A percentile compares a stretch with the other conserved stretches of the same genome.
Evolutionary conservation across 352 stramenopile genomes (phyloP).

Genomic region (Globisporangium echinulatum): DNA sequence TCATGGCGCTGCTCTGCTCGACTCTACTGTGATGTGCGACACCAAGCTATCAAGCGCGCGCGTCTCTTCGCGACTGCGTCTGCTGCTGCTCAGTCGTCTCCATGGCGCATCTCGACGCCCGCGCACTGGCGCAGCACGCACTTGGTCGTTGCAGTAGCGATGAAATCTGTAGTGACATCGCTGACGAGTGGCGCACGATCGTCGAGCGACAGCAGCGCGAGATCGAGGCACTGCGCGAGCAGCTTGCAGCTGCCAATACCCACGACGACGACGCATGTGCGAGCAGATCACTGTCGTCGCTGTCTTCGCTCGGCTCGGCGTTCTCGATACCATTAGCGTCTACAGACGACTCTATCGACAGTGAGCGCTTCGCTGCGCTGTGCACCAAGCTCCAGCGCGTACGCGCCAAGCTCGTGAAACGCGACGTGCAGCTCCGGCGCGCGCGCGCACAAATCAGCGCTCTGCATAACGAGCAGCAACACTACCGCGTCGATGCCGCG

Average conservation of each 20-base stretch:
- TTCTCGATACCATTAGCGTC: slow-evolving; percentile 12
- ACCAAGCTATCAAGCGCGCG: no score
- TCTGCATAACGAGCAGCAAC: slow-evolving; percentile 10
- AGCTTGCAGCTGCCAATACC: slow-evolving; percentile 1
- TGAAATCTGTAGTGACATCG: not conserved
- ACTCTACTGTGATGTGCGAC: no score
- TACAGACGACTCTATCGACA: slow-evolving; percentile 25
- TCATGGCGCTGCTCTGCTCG: no score
- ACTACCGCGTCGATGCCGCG: slow-evolving; percentile 1
- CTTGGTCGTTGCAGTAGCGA: no score
- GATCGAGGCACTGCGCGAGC: slow-evolving; percentile 30
- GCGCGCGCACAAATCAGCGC: slow-evolving; percentile 21
- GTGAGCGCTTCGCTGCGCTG: slow-evolving; percentile 30
- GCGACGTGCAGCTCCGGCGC: slow-evolving; percentile 28
- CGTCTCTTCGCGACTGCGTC: no score
- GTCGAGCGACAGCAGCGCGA: slow-evolving; percentile 43
- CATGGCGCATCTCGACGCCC: no score
- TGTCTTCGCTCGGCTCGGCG: slow-evolving; percentile 22
- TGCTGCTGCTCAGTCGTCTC: no score
- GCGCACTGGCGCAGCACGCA: no score
- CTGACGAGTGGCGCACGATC: slow-evolving; percentile 28
- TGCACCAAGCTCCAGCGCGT: slow-evolving; percentile 36
- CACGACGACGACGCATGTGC: not conserved
- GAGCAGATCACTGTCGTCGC: slow-evolving; percentile 5
- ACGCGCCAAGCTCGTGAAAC: slow-evolving; percentile 21